Evolutionary conservation across 1,284 basidiomycete genomes (phyloP).

Genomic region (Cryptococcus maquisensis): DNA sequence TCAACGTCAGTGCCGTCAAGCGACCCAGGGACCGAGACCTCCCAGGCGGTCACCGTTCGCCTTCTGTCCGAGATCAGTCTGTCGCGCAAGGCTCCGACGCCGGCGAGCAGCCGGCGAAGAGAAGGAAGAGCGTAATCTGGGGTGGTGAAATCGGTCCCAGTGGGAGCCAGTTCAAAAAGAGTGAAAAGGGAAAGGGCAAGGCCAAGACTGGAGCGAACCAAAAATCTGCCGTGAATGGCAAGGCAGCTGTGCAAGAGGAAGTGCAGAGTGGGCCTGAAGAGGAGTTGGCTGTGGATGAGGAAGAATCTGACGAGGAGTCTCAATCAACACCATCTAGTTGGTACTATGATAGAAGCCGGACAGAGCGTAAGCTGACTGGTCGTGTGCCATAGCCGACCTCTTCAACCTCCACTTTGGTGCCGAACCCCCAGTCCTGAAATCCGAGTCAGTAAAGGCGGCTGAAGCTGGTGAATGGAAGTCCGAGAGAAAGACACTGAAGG

Average conservation of each 20-base stretch:
- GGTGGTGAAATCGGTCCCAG: slow-evolving; percentile 47
- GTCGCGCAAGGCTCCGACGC: background rate
- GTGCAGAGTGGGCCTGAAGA: slow-evolving; percentile 10
- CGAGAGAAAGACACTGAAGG: slow-evolving; percentile 21
- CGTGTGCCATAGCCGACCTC: slow-evolving; percentile 24
- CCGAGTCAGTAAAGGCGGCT: slow-evolving; percentile 22
- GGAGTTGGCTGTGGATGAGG: slow-evolving; percentile 14
- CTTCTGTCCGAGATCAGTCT: slow-evolving; percentile 8
- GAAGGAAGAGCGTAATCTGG: slow-evolving; percentile 40
- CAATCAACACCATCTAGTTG: slow-evolving; percentile 12
- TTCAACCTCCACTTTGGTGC: slow-evolving; percentile 48
- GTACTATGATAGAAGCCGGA: background rate
- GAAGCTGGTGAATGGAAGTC: slow-evolving; percentile 35
- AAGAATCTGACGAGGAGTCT: slow-evolving; percentile 20
- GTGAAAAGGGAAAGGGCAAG: slow-evolving; percentile 19
- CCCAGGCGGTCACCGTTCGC: slow-evolving; percentile 53
- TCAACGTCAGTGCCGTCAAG: slow-evolving; percentile 82
- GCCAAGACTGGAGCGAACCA: slow-evolving; percentile 9
- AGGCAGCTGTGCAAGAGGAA: slow-evolving; percentile 7
- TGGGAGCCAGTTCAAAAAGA: slow-evolving; percentile 34
- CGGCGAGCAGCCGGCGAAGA: slow-evolving; percentile 17
- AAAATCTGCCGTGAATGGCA: slow-evolving; percentile 13
- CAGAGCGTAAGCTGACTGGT: background rate
- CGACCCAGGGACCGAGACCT: slow-evolving; percentile 50
- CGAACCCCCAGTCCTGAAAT: slow-evolving; percentile 28